A percentile compares a stretch with the other conserved stretches of the same genome.
Evolutionary conservation across 305 asterid genomes (phyloP).

Genomic region (Fraxinus sp.): DNA sequence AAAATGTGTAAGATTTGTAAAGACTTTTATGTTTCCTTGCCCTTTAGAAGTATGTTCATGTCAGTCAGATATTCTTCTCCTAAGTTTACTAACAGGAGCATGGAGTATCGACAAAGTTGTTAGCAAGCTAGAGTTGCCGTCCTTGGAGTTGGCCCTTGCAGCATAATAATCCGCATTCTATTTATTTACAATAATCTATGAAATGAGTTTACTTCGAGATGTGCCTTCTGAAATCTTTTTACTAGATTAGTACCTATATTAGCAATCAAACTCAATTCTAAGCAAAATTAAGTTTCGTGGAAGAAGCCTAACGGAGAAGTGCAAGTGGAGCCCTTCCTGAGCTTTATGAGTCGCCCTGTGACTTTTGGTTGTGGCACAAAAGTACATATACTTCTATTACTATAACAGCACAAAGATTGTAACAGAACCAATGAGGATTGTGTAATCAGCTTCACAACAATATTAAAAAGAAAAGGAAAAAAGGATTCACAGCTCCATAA

Average conservation of each 20-base stretch:
- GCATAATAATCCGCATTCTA: neutral
- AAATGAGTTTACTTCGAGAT: neutral
- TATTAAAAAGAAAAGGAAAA: neutral
- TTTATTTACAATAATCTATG: neutral
- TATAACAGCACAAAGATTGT: neutral
- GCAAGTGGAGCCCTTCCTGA: neutral
- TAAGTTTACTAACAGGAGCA: neutral
- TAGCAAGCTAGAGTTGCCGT: neutral
- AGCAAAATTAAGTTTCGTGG: neutral
- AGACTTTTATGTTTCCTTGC: neutral
- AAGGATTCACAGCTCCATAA: neutral
- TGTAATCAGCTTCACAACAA: neutral
- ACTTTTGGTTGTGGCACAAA: neutral
- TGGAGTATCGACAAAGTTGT: neutral
- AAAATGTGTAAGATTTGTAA: neutral
- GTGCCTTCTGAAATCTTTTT: neutral
- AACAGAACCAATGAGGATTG: neutral
- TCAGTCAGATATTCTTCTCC: neutral
- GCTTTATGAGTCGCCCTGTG: neutral
- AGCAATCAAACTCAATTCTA: neutral
- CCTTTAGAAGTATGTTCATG: neutral
- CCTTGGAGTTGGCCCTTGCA: neutral
- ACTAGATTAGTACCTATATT: neutral
- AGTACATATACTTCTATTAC: neutral
- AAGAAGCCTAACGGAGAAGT: neutral